Base-by-base conservation (phyloP, 306 rosid genomes). In the Prunus fruticosa region DNA sequence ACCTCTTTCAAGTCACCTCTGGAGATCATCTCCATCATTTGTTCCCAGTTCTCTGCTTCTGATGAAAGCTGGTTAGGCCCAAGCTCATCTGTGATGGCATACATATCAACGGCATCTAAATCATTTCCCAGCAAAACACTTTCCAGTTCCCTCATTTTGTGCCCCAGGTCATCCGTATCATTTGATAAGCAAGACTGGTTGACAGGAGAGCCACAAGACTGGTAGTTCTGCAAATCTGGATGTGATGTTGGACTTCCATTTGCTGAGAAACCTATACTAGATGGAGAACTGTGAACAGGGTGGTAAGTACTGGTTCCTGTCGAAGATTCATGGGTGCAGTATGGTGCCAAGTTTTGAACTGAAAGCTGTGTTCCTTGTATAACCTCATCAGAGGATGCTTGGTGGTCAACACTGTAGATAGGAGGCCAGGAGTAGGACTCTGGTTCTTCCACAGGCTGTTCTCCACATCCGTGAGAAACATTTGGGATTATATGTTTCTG, bases 111-210 rank as follows among this genome's bases (percentile, higher is more conserved):
- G 45, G 61, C 58, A 73, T 90, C 91, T n/a, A 78, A 72, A 82
- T 90, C 96, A 61, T 86, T 73, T 84, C 95, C 98, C 14, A 90
- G 85, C 93, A 94, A 90, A 66, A 78, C 92, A 38, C 84, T 89
- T 83, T 94, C 97, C 23, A 94, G 79, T 80, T 94, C 98, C 68
- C 88, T 82, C 75, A 92, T 88, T 88, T 92, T 94, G 87, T 86
- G 91, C 82, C 86, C 82, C 82, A 93, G 72, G 79, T 84, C 96
- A 85, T 84, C 81, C 0, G 76, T 73, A 28, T 80, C 88, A 54
- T 85, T 88, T 50, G 91, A 83, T 71, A 81, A 79, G 82, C 86
- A 86, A 18, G 91, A 88, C 52, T 84, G 87, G 46, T 70, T 84
- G 61, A 83, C 69, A 6, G 91, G 92, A 14, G 96, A 89, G 64